Base-by-base conservation (phyloP, 805 yeast genomes). In the Cyberlindnera suaveolens region DNA sequence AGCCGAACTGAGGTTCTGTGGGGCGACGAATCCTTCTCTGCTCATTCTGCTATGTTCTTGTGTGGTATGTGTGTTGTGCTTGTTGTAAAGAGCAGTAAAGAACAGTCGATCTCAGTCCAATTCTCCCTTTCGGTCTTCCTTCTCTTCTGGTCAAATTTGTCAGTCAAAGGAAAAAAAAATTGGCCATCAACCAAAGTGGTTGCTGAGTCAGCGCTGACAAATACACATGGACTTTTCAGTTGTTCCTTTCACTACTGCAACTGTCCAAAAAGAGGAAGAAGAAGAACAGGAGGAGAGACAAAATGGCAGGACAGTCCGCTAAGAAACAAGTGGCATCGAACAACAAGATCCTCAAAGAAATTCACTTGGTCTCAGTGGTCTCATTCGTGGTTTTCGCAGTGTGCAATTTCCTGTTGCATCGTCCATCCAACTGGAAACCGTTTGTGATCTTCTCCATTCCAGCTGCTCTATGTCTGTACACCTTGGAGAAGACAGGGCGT, bases 21-120 rank as follows among this genome's bases (percentile, higher is more conserved):
- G 93, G 50, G 88, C 86, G 49, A 81, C 80, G 65, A 86, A 86
- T 50, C 95, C 95, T 79, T 86, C 96, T 77, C 90, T 86, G 61
- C 72, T 67, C 74, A 27, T 27, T 29, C 33, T 26, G 16, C 4
- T 20, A 23, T 34, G 37, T 34, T 33, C 4, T 7, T 34, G 37
- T 34, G 37, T 34, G 13, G 23, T 19, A 15, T 14, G 8, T 31
- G 3, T 14, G 17, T 31, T 14, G 17, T 14, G 3, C 33, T 31
- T 31, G 33, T 10, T 10, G 27, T 9, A 23, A 23, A 23, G 27
- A 23, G 10, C 11, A 23, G 27, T 9, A 23, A 23, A 23, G 27
- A 23, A 3, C 11, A 23, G 27, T 9, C 11, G 27, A 23, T 23
- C 27, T 23, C 27, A 2, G 3, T 6, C 6, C 8, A 20, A 20